Base-by-base conservation (phyloP, 257 asterid species). In the Leonotis leonurus region DNA sequence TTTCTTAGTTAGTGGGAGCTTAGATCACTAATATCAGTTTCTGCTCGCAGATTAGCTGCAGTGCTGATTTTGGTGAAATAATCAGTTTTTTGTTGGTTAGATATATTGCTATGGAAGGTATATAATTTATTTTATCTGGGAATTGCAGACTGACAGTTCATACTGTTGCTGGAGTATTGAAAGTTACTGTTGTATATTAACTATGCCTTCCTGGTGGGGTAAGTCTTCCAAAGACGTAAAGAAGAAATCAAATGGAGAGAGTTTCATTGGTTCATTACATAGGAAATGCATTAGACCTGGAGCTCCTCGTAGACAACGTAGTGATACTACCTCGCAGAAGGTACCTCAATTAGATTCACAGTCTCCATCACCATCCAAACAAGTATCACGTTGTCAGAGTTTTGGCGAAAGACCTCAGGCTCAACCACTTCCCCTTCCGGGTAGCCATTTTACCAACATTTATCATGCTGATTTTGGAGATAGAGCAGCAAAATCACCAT, bases 341-440 rank as follows among this genome's bases (percentile, higher is more conserved):
- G 75, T 37, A 66, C 65, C 70, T 54, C 76, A 67, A 52, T 56
- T 62, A 30, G 74, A 43, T 68, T 73, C 77, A n/a, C 57, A 20
- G 37, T 70, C 77, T 44, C 73, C 73, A 46, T 72, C 71, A 25
- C 71, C 85, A 40, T 69, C 72, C 65, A 68, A 58, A 54, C 75
- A 71, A 40, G 77, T 68, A 14, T 70, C 77, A 24, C 64, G 59
- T 10, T 44, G 69, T 72, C 85, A 79, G 64, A 68, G 75, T 64
- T 70, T 70, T 64, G 65, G 61, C 39, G 75, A 70, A 36, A 70
- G 56, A 26, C 67, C 71, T 65, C 78, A 71, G 64, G 77, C 82
- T 45, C 76, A 82, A 71, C 74, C 84, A 43, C 89, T 82, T 68
- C 85, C 85, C 68, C 78, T 67, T 53, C 89, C 81, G 12, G 44